Evolutionary conservation across 2,329 filamentous ascomycete genomes (phyloP).

Genomic region (Phaeosphaeriaceae sp.): DNA sequence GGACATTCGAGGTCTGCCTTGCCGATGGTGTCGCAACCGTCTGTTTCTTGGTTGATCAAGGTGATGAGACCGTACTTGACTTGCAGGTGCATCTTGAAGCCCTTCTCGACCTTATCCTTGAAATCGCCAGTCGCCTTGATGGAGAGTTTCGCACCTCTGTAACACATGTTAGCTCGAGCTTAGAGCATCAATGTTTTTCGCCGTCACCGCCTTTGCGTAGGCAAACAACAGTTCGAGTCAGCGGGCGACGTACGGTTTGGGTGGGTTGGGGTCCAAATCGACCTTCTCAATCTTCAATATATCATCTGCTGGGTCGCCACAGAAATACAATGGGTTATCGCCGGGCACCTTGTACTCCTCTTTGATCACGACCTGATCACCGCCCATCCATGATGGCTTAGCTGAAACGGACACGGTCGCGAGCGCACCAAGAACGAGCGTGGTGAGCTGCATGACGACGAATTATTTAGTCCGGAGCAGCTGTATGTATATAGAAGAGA

Average conservation of each 20-base stretch:
- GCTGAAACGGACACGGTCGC: conserved; percentile 52
- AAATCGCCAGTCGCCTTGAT: conserved; percentile 83
- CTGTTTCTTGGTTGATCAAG: conserved; percentile 78
- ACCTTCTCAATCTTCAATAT: conserved; percentile 79
- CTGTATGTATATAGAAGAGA: not conserved
- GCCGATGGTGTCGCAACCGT: conserved; percentile 86
- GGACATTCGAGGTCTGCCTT: conserved; percentile 92
- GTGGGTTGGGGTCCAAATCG: conserved; percentile 85
- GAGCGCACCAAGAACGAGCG: conserved; percentile 51
- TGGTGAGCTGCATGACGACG: conserved; percentile 43
- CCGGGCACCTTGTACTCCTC: conserved; percentile 74
- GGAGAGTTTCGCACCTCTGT: conserved; percentile 75
- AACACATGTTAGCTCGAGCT: conserved; percentile 8
- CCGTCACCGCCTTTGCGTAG: not conserved
- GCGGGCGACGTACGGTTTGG: conserved; percentile 71
- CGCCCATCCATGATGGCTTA: conserved; percentile 50
- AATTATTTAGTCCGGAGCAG: not conserved
- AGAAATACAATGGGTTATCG: conserved; percentile 84
- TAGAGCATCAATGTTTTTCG: not conserved
- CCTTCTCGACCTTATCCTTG: conserved; percentile 72
- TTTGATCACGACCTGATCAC: conserved; percentile 56
- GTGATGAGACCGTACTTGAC: conserved; percentile 96
- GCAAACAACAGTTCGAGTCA: no score
- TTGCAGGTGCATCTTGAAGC: conserved; percentile 79
- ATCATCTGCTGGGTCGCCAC: conserved; percentile 71